phyloP scores from a whole-genome alignment of 169 alveolate species.

The Toxoplasma gondii region DNA sequence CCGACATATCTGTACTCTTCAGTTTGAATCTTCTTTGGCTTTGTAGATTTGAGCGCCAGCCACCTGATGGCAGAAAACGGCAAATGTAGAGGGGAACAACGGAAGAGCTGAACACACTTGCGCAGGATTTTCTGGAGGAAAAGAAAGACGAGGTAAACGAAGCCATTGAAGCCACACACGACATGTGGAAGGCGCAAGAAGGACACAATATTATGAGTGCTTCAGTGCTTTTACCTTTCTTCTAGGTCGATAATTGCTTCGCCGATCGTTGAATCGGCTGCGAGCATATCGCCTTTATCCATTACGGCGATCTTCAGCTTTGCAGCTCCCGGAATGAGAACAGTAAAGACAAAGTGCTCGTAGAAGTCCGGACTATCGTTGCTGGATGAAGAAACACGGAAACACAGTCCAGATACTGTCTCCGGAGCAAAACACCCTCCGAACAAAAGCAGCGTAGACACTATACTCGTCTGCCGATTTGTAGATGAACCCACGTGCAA shows the following conservation, averaged over 20 bases:
- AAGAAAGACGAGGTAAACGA: too few relatives aligned
- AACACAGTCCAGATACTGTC: neutral
- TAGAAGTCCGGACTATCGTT: conserved; percentile 58
- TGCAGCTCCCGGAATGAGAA: conserved; percentile 53
- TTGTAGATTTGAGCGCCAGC: conserved; percentile 38
- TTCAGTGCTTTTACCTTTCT: conserved; percentile 8
- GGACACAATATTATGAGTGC: neutral
- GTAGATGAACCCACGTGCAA: too few relatives aligned
- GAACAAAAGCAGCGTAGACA: too few relatives aligned
- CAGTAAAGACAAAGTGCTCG: conserved; percentile 63
- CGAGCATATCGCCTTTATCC: conserved; percentile 58
- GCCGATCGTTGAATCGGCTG: conserved; percentile 47
- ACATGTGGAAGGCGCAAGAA: neutral
- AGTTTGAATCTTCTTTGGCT: neutral
- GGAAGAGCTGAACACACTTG: neutral
- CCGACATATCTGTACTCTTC: neutral
- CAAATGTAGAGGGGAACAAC: neutral
- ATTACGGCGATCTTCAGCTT: conserved; percentile 39
- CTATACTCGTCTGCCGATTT: neutral
- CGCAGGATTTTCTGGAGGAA: too few relatives aligned
- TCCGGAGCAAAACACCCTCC: too few relatives aligned
- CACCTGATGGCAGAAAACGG: conserved; percentile 10
- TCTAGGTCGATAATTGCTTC: conserved; percentile 46
- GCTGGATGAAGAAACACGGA: neutral
- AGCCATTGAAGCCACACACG: neutral